Base-by-base conservation (phyloP, 768 basidiomycete genomes). In the Pleurotus djamor region DNA sequence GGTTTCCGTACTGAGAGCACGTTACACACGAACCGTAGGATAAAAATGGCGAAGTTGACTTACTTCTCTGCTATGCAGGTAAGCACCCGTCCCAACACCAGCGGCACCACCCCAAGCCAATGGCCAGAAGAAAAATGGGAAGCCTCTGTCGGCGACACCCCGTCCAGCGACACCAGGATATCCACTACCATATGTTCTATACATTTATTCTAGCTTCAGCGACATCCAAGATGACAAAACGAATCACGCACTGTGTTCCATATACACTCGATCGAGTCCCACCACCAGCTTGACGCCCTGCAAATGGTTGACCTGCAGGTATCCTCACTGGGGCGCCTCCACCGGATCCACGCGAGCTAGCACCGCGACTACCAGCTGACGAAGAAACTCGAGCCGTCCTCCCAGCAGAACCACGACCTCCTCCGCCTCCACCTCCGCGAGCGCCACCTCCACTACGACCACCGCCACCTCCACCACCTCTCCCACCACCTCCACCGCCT, bases 51-150 rank as follows among this genome's bases (percentile, higher is more conserved):
- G 28, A 61, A 21, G 16, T 56, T 9, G 36, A 16, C 57, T 57
- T 59, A 83, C 83, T 72, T 85, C 83, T 38, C 72, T 59, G 34
- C 65, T 68, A 41, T 61, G 61, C 17, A 66, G 61, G 47, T 71
- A 69, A 2, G 64, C 60, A 17, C 62, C 67, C 0, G 62, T 48
- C 17, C 67, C 33, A 60, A 61, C 64, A 43, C 50, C 74, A 49
- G 56, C 64, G 28, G 43, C 55, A 7, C 68, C 70, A 4, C 72
- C 75, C 80, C 82, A 86, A 3, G 78, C 72, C 14, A 86, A 33
- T 0, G 85, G 85, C 83, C 83, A 86, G 67, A 78, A 86, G 60
- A 74, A 72, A 48, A 83, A 85, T 5, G 54, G 84, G 63, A 86
- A 84, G 0, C 76, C 76, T 1, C 76, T 71, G 1, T 74, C 75